Base-by-base conservation (phyloP, 805 yeast genomes). In the Pichia occidentalis region DNA sequence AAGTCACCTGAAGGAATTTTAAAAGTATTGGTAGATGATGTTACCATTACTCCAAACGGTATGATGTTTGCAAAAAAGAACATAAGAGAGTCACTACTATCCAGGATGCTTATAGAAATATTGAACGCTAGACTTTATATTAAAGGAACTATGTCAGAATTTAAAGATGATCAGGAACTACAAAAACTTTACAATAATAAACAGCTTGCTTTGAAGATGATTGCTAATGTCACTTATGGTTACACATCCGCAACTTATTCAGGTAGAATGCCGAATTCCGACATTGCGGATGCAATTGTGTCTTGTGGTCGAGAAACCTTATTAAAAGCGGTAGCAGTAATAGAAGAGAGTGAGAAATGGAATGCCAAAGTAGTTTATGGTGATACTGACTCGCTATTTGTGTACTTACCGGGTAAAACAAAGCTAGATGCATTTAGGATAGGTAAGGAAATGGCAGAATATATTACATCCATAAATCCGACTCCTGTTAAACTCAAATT, bases 201-300 rank as follows among this genome's bases (percentile, higher is more conserved):
- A 39, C 98, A 92, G 49, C 56, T 85, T 28, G 97, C 96, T 0
- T 63, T 92, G 45, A 92, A 92, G 53, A 64, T 90, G 33, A 79
- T 87, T 29, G 97, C 98, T 1, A 88, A 87, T 57, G 98, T 92
- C 7, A 90, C 96, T 0, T 92, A 92, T 61, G 98, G 98, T 0
- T 92, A 92, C 54, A 72, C 97, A 0, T 82, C 96, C 1, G 98
- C 98, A 0, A 77, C 95, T 0, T 92, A 82, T 53, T 85, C 95
- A 7, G 98, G 98, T 0, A 65, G 98, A 45, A 92, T 92, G 98
- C 97, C 98, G 0, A 85, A 92, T 50, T 78, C 95, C 0, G 97
- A 88, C 54, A 70, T 92, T 22, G 95, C 98, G 0, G 98, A 92
- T 61, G 82, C 94, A 10, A 85, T 92, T 55, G 98, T 92, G 1